Evolutionary conservation across 805 yeast species (phyloP), one percentile per base, ranked within the genome.

Genomic region (Saccharomycopsis fermentans): DNA sequence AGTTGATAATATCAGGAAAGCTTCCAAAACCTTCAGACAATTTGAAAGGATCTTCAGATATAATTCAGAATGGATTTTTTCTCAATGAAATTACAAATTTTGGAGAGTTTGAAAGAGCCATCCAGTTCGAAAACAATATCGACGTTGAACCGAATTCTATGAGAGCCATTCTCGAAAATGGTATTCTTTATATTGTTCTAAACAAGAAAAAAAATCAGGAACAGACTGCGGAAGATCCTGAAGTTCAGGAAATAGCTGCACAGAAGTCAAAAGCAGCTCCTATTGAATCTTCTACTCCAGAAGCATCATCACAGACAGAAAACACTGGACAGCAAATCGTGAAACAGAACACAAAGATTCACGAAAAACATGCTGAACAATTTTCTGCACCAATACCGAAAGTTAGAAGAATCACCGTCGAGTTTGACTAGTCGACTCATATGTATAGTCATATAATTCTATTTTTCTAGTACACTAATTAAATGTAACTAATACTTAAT

Each of bases 111-210:
- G 74, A 73, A 63, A 71, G 81, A 62, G 69, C 71, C n/a, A 61
- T 78, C 58, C 67, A 70, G 8, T 67, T 79, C 40, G 80, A 80
- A 52, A 63, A 64, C 1, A 58, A 65, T 21, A 69, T 71, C 12
- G 71, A 70, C 43, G 62, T 78, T 39, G 80, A 76, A 60, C 75
- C 74, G 26, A 76, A 73, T 5, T 70, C 73, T 53, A 75, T 79
- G 62, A 71, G 68, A 63, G 83, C 83, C 32, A 72, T 67, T 54
- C 77, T 76, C 62, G 69, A 71, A 16, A 70, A 77, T 61, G 82
- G 83, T 58, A 72, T 79, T 40, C 68, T 78, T 60, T 68, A 71
- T 39, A 67, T 79, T 59, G 66, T 62, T 5, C 24, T 43, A 9
- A 43, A 43, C 26, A 43, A 43, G 16, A n/a, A 21, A 8, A 21